Conservation (phyloP, 2,329 filamentous ascomycete species). For the Claviceps capensis region DNA sequence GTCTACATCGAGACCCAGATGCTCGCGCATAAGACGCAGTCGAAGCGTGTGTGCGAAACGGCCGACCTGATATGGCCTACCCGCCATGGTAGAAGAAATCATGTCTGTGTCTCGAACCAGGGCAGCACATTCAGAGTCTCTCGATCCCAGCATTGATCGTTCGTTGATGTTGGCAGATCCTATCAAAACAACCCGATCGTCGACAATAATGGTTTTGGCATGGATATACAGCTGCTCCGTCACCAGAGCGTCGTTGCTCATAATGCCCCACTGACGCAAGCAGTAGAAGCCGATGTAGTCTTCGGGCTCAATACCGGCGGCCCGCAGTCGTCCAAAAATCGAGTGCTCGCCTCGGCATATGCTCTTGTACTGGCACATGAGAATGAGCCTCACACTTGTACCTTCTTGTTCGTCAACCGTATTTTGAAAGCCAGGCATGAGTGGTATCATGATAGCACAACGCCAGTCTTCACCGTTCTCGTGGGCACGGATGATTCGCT, state of each 20-base stretch:
- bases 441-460: slow-evolving; percentile 75
- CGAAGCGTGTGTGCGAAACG: slow-evolving; percentile 87
- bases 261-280: slow-evolving; percentile 80
- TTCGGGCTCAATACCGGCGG: slow-evolving; percentile 74
- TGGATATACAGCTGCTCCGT: slow-evolving; percentile 98
- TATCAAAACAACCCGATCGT: slow-evolving; percentile 85
- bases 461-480: slow-evolving; percentile 82
- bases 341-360: slow-evolving; percentile 88
- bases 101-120: slow-evolving; percentile 88
- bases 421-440: slow-evolving; percentile 98
- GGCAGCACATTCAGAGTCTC: slow-evolving; percentile 85
- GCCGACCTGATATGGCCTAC: slow-evolving; percentile 76
- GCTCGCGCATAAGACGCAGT: slow-evolving; percentile 89
- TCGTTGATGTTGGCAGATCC: slow-evolving; percentile 99
- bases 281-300: slow-evolving; percentile 95
- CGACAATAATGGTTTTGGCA: slow-evolving; percentile 91
- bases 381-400: slow-evolving; percentile 85
- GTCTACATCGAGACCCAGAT: slow-evolving; percentile 90
- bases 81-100: slow-evolving; percentile 83
- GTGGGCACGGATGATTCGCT: slow-evolving; percentile 75
- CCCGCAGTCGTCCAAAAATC: slow-evolving; percentile 75
- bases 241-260: slow-evolving; percentile 71
- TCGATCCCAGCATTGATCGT: slow-evolving; percentile 79
- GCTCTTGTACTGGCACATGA: slow-evolving; percentile 93
- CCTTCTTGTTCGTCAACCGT: slow-evolving; percentile 90